These are phyloP conservation scores for Claviceps quebecensis DNA, from an alignment of 2,329 filamentous ascomycete species.

Conservation along the genomic window DNA sequence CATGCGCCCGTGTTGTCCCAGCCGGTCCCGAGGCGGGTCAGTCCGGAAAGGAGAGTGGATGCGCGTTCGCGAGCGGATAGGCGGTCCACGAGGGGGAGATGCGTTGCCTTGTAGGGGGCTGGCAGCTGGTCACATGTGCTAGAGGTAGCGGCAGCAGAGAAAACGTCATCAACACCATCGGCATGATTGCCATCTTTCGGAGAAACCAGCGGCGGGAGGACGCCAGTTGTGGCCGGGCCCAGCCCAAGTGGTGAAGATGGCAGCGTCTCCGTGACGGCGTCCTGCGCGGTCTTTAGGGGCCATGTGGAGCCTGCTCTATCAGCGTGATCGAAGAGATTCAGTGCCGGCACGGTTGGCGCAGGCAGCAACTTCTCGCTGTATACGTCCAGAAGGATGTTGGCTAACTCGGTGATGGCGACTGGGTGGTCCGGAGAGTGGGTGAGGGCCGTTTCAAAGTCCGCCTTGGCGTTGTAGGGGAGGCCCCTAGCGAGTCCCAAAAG, in stretches of 20 bases:
- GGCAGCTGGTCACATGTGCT: constrained; percentile 26
- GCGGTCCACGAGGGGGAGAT: constrained; percentile 60
- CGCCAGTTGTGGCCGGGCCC: constrained; percentile 14
- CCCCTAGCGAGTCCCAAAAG: constrained; percentile 49
- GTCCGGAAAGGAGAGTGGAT: constrained; percentile 62
- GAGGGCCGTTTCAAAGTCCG: constrained; percentile 70
- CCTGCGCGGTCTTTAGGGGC: constrained; percentile 2
- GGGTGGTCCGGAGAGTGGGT: constrained; percentile 69
- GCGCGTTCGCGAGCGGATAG: constrained; percentile 85
- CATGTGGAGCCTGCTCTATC: neutral
- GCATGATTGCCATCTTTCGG: constrained; percentile 11
- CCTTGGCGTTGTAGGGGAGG: constrained; percentile 53
- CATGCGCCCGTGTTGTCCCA: constrained; percentile 94
- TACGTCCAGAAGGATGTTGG: constrained; percentile 74
- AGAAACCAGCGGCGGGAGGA: constrained; percentile 5
- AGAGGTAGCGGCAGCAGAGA: constrained; percentile 4
- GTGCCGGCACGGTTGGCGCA: constrained; percentile 34
- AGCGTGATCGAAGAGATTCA: constrained; percentile 12
- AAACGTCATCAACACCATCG: neutral
- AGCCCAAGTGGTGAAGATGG: constrained; percentile 35
- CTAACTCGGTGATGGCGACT: constrained; percentile 65
- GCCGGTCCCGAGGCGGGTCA: constrained; percentile 73
- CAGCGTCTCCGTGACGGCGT: constrained; percentile 12
- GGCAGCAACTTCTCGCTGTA: constrained; percentile 57
- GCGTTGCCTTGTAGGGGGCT: constrained; percentile 40